Conservation (phyloP, 2,329 filamentous ascomycete genomes). For the Xylaria hypoxylon region DNA sequence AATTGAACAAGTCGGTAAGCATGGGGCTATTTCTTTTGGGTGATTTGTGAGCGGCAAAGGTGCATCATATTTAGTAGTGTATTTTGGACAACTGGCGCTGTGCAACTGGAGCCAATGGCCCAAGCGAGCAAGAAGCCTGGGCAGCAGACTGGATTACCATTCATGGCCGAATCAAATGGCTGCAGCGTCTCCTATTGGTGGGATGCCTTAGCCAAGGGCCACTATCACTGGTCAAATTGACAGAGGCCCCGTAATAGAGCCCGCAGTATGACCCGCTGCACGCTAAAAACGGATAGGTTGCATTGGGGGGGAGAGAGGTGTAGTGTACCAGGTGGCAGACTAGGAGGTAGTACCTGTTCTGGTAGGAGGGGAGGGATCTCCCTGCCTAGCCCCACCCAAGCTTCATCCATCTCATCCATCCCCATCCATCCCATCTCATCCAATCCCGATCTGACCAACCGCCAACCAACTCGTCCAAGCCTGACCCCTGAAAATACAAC, state of each 20-base stretch:
- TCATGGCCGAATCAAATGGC: constrained; percentile 34
- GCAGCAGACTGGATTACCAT: no score
- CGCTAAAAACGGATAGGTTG: constrained; percentile 24
- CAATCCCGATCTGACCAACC: constrained; percentile 27
- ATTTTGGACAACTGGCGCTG: constrained; percentile 8
- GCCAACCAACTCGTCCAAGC: constrained; percentile 5
- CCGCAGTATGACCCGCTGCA: not conserved
- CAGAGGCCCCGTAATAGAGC: not conserved
- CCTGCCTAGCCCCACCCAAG: not conserved
- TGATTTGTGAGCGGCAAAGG: constrained; percentile 29
- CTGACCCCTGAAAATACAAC: constrained; percentile 48
- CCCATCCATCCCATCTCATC: not conserved
- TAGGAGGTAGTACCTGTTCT: no score
- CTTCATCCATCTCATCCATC: not conserved
- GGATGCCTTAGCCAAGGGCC: constrained; percentile 16
- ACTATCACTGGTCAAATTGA: constrained; percentile 36
- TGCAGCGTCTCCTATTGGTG: constrained; percentile 40
- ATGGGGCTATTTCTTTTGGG: no score
- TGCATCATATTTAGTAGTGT: not conserved
- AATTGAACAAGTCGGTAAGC: no score
- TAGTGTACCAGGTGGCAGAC: no score
- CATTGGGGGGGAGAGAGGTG: constrained; percentile 2
- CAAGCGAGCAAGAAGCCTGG: constrained; percentile 1
- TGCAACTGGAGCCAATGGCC: constrained; percentile 25
- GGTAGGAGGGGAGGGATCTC: no score